Percentiles rank a stretch among this genome's conserved stretches.
Conservation (phyloP, 148 eudicot species). For the Spergularia marina region DNA sequence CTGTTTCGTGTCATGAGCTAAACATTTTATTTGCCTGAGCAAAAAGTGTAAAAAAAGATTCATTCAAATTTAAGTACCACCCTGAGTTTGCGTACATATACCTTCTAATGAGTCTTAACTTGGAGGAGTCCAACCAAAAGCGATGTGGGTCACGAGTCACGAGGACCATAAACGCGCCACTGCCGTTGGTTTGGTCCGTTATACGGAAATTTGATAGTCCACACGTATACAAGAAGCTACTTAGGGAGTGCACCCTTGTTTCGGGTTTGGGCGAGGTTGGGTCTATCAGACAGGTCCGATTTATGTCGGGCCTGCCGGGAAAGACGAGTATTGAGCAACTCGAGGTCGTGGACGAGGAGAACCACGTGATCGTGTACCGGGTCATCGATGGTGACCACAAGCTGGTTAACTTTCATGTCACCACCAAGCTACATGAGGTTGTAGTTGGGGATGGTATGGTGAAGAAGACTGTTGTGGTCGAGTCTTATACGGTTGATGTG, state of each 20-base stretch:
- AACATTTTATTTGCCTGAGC: no score
- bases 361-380: constrained; percentile 30
- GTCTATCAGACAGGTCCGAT: not conserved
- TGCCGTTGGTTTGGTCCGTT: constrained; percentile 12
- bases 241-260: not conserved
- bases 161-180: constrained; percentile 12
- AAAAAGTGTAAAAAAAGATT: no score
- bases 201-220: constrained; percentile 18
- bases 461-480: constrained; percentile 34
- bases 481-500: constrained; percentile 47
- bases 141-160: constrained; percentile 5
- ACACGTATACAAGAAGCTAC: not conserved
- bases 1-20: no score
- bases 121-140: not conserved
- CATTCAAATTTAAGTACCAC: no score
- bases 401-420: constrained; percentile 31
- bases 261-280: constrained; percentile 12
- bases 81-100: no score
- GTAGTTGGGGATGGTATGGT: not conserved
- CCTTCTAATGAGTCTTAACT: not conserved
- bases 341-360: constrained; percentile 13
- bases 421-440: constrained; percentile 19
- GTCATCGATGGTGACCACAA: constrained; percentile 46
- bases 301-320: constrained; percentile 10
- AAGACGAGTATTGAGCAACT: constrained; percentile 10